Base-by-base conservation (phyloP, 352 stramenopile species). In the Pythium plurisporium region DNA sequence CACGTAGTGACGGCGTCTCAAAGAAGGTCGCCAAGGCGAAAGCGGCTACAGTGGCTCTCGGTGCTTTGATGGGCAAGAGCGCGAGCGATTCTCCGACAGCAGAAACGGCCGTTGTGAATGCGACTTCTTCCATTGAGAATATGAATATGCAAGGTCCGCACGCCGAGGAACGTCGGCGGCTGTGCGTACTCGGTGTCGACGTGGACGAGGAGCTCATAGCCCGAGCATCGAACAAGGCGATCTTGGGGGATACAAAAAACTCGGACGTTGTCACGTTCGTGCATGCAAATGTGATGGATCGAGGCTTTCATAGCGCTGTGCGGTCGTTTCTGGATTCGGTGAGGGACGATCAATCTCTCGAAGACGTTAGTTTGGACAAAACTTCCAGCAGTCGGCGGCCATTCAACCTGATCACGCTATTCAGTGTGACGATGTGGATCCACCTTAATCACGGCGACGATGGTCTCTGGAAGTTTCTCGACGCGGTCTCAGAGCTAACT, bases 371-470 rank as follows among this genome's bases (percentile, higher is more conserved):
- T n/a, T n/a, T n/a, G n/a, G n/a, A n/a, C n/a, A n/a, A n/a, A n/a
- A n/a, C n/a, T n/a, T n/a, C n/a, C n/a, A n/a, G n/a, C n/a, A n/a
- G 49, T 33, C 34, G 53, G 3, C 45, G 49, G 29, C 23, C 41
- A 1, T 92, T 91, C 49, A 69, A 86, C 52, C 64, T 94, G 3
- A 62, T 92, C 38, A 89, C 82, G 53, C 84, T 79, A 58, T 94
- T 92, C 44, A 92, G 84, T 38, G 76, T 94, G 43, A 91, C 82
- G 10, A 94, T 94, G 84, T 94, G 84, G 84, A 92, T 94, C 54
- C 84, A 94, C 51, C 51, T 94, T 25, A 91, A 94, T 53, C 76
- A 94, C 53, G 82, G 84, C 53, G 84, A 94, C 58, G 79, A 90
- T 25, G 84, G 84, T 2, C 65, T 94, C 8, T 86, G 76, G 70